These are phyloP conservation scores for Fusarium sp. DNA, from an alignment of 2,329 filamentous ascomycete genomes.

Conservation along the genomic window DNA sequence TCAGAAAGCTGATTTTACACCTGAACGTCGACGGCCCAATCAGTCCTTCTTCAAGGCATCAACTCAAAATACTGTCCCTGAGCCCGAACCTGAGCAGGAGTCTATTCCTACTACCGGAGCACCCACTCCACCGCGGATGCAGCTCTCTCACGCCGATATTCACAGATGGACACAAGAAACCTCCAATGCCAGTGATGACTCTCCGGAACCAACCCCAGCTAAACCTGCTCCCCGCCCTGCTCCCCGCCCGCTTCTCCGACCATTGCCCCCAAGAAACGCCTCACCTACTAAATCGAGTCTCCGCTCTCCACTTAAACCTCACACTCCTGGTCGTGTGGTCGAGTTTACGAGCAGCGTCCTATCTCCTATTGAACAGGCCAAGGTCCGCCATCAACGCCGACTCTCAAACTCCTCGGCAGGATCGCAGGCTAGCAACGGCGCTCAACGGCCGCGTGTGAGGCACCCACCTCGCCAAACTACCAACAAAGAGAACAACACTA, in stretches of 20 bases:
- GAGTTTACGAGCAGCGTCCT: conserved; percentile 66
- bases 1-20: conserved; percentile 64
- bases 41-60: conserved; percentile 56
- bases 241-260: conserved; percentile 57
- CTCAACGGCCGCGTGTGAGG: conserved; percentile 24
- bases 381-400: conserved; percentile 48
- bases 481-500: conserved; percentile 52
- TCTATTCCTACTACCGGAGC: conserved; percentile 30
- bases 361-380: conserved; percentile 58
- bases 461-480: conserved; percentile 29
- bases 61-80: conserved; percentile 9
- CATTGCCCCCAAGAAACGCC: conserved; percentile 62
- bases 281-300: conserved; percentile 69
- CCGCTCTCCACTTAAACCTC: conserved; percentile 67
- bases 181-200: conserved; percentile 53
- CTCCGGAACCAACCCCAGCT: conserved; percentile 43
- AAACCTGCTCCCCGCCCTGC: conserved; percentile 32
- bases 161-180: conserved; percentile 57
- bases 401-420: conserved; percentile 43
- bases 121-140: conserved; percentile 55
- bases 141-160: conserved; percentile 57
- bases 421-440: conserved; percentile 27
- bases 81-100: conserved; percentile 17
- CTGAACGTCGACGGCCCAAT: conserved; percentile 52
- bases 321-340: conserved; percentile 68